These are phyloP conservation scores for Phytophthora nicotianae DNA, from an alignment of 352 stramenopile genomes.

Conservation along the genomic window DNA sequence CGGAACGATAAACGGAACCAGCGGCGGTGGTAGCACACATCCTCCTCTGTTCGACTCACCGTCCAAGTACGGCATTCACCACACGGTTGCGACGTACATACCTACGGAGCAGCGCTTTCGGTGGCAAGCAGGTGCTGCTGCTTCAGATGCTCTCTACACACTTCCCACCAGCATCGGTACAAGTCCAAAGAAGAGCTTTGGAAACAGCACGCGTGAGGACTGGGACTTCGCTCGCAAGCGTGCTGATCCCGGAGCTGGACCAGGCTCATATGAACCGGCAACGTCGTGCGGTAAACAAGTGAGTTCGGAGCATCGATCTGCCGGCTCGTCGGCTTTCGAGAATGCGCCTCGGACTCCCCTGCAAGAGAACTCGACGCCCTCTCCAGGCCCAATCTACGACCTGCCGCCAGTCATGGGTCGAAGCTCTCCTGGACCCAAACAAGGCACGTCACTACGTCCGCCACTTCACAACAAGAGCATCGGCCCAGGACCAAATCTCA, in stretches of 20 bases:
- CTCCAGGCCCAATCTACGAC: constrained; percentile 80
- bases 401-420: constrained; percentile 53
- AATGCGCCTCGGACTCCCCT: constrained; percentile 58
- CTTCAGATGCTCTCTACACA: constrained; percentile 76
- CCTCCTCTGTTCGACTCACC: constrained; percentile 71
- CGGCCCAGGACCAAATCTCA: constrained; percentile 65
- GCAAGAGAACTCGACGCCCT: constrained; percentile 63
- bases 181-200: constrained; percentile 72
- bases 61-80: constrained; percentile 75
- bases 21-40: constrained; percentile 31
- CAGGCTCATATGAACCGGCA: constrained; percentile 68
- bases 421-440: constrained; percentile 50
- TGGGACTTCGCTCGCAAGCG: constrained; percentile 75
- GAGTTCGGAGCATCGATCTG: constrained; percentile 56
- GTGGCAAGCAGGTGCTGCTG: constrained; percentile 62
- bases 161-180: constrained; percentile 65
- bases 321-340: constrained; percentile 61
- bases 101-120: constrained; percentile 74
- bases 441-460: constrained; percentile 61
- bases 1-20: constrained; percentile 31
- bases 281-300: constrained; percentile 65
- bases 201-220: constrained; percentile 78
- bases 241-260: constrained; percentile 62
- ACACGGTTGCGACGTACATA: constrained; percentile 67
- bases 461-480: constrained; percentile 62